phyloP scores from a whole-genome alignment of 257 asterid species.

The Nicotiana tabacum region DNA sequence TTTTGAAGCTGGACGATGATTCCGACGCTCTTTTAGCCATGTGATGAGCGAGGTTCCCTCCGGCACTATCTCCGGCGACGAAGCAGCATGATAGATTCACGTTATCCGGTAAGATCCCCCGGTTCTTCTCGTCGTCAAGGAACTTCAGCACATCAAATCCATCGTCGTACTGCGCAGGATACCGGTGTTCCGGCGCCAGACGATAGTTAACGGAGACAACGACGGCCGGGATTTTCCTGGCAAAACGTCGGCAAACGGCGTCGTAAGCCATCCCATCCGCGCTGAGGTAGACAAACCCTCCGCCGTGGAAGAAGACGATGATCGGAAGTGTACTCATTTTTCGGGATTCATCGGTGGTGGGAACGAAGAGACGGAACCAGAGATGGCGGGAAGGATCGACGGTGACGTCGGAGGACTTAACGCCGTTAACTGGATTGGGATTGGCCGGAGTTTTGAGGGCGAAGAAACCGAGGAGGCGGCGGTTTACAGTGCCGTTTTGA shows the following conservation, averaged over 20 bases:
- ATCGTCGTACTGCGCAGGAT: slow-evolving; percentile 71
- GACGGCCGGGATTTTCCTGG: slow-evolving; percentile 41
- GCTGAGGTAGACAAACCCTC: slow-evolving; percentile 58
- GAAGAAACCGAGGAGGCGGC: slow-evolving; percentile 30
- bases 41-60: slow-evolving; percentile 73
- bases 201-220: slow-evolving; percentile 71
- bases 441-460: slow-evolving; percentile 27
- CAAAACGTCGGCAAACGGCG: slow-evolving; percentile 66
- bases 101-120: slow-evolving; percentile 41
- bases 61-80: slow-evolving; percentile 83
- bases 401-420: slow-evolving; percentile 46
- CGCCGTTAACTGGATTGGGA: slow-evolving; percentile 48
- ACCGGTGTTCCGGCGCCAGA: slow-evolving; percentile 60
- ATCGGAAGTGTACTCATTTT: slow-evolving; percentile 47
- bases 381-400: slow-evolving; percentile 57
- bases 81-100: slow-evolving; percentile 62
- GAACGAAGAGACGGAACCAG: slow-evolving; percentile 74
- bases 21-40: slow-evolving; percentile 46
- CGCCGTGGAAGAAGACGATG: slow-evolving; percentile 79
- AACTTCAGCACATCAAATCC: slow-evolving; percentile 56
- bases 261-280: slow-evolving; percentile 52
- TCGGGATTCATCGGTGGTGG: slow-evolving; percentile 8
- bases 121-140: slow-evolving; percentile 34
- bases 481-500: slow-evolving; percentile 66
- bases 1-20: slow-evolving; percentile 20